Evolutionary conservation across 2,329 filamentous ascomycete species (phyloP), one percentile per base, ranked within the genome.

Genomic region (Fusarium acutatum): DNA sequence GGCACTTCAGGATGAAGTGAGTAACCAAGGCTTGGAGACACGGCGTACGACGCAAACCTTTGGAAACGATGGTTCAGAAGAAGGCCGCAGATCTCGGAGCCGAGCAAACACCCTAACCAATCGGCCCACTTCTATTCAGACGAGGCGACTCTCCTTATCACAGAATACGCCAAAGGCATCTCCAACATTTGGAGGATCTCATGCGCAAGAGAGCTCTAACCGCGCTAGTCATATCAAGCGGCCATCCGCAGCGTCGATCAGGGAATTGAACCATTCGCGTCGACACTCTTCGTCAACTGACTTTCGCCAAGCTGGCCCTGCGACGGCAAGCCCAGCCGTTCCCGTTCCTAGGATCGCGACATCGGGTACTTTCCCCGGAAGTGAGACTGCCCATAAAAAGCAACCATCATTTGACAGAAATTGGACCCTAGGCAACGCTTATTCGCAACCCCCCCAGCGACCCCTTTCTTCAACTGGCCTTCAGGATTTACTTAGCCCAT

Each of bases 1-100:
- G 82, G 87, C 90, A 7, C 88, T 98, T 72, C 96, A 98, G 80
- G 94, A 97, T 78, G 94, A 98, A 81, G 91, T 96, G 46, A 92
- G 89, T 72, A 88, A 88, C 49, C 75, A 75, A 49, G 82, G 81
- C 13, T 64, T 79, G 22, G 72, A 82, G 32, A 85, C 84, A 17
- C 85, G 87, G 65, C 84, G 88, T 58, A 88, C 86, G 52, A 91
- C 88, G 2, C 85, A 86, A 64, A 87, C 85, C 5, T 89, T 89
- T 78, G 88, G 86, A 52, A 90, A 88, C 78, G 90, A 92, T 46
- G 89, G 87, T 28, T 88, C 88, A 5, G 90, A 91, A 62, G 87
- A 87, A 60, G 81, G 81, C 34, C 84, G 83, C 68, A 83, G 85
- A 53, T 80, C 82, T 58, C 86, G 89, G 74, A 91, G 87, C 76